These are phyloP conservation scores for Phytophthora aleatoria DNA, from an alignment of 352 stramenopile species.

Conservation along the genomic window DNA sequence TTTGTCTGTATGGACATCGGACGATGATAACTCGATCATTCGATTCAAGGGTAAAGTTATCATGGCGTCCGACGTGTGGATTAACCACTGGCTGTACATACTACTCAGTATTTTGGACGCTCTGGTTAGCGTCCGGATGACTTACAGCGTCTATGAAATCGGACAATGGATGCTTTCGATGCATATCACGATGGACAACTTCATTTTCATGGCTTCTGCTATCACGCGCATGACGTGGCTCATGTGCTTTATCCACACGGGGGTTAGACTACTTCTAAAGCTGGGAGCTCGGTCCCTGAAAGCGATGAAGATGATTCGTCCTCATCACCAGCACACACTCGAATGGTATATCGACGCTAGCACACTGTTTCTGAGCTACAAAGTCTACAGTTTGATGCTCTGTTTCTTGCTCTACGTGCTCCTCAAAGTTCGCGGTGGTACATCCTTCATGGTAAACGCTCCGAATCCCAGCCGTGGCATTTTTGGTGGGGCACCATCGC, in stretches of 20 bases:
- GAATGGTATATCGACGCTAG: slow-evolving; percentile 58
- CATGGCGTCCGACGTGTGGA: slow-evolving; percentile 66
- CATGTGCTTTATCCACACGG: slow-evolving; percentile 56
- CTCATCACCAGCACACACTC: slow-evolving; percentile 33
- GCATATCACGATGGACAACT: slow-evolving; percentile 52
- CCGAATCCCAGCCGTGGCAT: slow-evolving; percentile 36
- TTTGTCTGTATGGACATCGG: slow-evolving; percentile 35
- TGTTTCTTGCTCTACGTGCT: slow-evolving; percentile 50
- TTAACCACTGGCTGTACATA: slow-evolving; percentile 79
- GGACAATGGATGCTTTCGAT: slow-evolving; percentile 66
- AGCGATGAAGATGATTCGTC: slow-evolving; percentile 37
- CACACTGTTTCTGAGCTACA: slow-evolving; percentile 61
- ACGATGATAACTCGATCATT: slow-evolving; percentile 46
- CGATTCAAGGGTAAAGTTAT: slow-evolving; percentile 56
- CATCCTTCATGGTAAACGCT: slow-evolving; percentile 52
- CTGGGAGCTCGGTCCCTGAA: slow-evolving; percentile 36
- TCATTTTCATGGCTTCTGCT: slow-evolving; percentile 57
- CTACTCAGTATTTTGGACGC: slow-evolving; percentile 57
- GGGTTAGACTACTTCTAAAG: slow-evolving; percentile 37
- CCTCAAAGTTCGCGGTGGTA: slow-evolving; percentile 35
- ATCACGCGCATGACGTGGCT: slow-evolving; percentile 64
- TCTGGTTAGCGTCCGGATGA: slow-evolving; percentile 47
- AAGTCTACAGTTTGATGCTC: slow-evolving; percentile 61
- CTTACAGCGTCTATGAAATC: slow-evolving; percentile 50
- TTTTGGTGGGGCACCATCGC: slow-evolving; percentile 42